phyloP scores from a whole-genome alignment of 495 filamentous ascomycete species.

The Astrothelium macrocarpum region DNA sequence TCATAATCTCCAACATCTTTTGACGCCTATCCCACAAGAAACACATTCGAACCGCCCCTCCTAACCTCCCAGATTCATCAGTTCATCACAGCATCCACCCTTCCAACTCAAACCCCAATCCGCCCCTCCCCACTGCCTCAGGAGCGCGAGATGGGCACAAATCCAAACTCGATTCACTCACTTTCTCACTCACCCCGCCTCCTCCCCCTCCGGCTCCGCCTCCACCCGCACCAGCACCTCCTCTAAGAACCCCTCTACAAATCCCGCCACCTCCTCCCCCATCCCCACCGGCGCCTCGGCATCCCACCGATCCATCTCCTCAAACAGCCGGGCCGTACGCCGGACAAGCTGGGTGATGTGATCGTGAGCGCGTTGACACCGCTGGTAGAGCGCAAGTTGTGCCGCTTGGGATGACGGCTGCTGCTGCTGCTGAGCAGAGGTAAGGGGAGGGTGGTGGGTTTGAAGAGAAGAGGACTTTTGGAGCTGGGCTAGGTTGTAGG shows the following conservation, averaged over 20 bases:
- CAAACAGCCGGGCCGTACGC: conserved; percentile 66
- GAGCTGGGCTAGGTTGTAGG: conserved; percentile 50
- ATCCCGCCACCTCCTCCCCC: conserved; percentile 76
- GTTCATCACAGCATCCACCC: not conserved
- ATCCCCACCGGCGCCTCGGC: conserved; percentile 75
- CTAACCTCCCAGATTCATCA: not conserved
- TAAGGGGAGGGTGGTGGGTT: not conserved
- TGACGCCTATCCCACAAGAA: not conserved
- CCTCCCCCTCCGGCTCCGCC: conserved; percentile 41
- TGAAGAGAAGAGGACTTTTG: conserved; percentile 33
- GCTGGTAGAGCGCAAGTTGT: not conserved
- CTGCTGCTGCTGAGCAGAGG: not conserved
- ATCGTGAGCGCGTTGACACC: conserved; percentile 46
- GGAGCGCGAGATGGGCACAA: no score
- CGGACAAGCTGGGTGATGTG: conserved; percentile 67
- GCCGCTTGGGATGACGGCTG: not conserved
- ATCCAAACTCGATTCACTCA: not conserved
- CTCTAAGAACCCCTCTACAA: conserved; percentile 86
- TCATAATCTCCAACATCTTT: not conserved
- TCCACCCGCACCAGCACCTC: conserved; percentile 91
- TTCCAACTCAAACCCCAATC: not conserved
- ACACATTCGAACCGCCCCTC: not conserved
- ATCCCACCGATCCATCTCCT: conserved; percentile 81
- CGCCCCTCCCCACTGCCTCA: not conserved
- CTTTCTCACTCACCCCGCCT: not conserved